Evolutionary conservation across 139 green algal species (phyloP).

Genomic region (Auxenochlorella pyrenoidosa): DNA sequence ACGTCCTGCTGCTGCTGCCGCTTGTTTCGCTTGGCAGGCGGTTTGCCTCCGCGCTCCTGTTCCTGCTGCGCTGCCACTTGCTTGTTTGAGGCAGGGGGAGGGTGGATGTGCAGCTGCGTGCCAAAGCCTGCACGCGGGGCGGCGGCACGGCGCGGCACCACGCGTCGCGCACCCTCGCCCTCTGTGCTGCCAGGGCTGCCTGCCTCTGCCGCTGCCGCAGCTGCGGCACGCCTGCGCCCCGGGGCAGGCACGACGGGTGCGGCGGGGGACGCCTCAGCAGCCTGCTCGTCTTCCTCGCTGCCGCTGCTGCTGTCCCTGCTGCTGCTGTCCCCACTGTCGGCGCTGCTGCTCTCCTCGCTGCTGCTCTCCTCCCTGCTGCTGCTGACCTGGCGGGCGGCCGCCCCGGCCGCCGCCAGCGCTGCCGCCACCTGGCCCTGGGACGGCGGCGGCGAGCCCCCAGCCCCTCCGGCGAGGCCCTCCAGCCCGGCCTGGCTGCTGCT

Average conservation of each 20-base stretch:
- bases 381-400: not conserved
- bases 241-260: too few species aligned
- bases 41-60: not conserved
- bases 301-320: not conserved
- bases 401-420: not conserved
- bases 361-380: not conserved
- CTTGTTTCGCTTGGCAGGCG: too few species aligned
- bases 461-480: too few species aligned
- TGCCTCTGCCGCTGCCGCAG: not conserved
- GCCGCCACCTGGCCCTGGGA: not conserved
- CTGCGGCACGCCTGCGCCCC: not conserved
- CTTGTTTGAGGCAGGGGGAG: not conserved
- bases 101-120: not conserved
- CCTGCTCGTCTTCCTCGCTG: not conserved
- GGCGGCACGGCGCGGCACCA: not conserved
- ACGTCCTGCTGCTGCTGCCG: not conserved
- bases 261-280: not conserved
- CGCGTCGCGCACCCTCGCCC: not conserved
- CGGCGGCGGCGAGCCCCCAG: not conserved
- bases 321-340: not conserved
- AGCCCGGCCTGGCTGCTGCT: not conserved
- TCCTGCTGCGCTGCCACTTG: not conserved
- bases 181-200: not conserved
- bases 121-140: not conserved
- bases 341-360: not conserved